Percentiles rank a stretch among this genome's conserved stretches.
phyloP scores from a whole-genome alignment of 2,329 filamentous ascomycete genomes.

The Penicillium sp. region DNA sequence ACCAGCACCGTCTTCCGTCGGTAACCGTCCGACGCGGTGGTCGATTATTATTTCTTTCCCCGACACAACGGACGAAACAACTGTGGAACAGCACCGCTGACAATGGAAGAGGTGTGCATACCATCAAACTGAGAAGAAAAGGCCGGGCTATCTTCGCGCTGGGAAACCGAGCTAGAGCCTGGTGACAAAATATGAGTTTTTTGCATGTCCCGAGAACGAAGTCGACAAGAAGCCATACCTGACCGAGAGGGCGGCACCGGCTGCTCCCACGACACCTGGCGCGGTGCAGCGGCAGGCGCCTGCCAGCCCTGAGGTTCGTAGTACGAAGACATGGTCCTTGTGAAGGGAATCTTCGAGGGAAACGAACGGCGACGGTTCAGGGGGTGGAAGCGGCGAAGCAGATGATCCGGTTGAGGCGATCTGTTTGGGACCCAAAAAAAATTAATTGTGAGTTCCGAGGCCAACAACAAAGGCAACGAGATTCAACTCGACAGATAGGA shows the following conservation, averaged over 20 bases:
- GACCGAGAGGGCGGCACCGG: constrained; percentile 67
- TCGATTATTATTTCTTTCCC: background rate
- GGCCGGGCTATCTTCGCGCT: constrained; percentile 68
- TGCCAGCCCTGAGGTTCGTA: constrained; percentile 64
- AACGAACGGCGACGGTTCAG: constrained; percentile 20
- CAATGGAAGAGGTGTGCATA: constrained; percentile 45
- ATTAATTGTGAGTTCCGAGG: constrained; percentile 15
- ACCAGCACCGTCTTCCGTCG: background rate
- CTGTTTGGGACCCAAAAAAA: constrained; percentile 18
- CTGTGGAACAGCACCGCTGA: background rate
- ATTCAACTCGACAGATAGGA: background rate
- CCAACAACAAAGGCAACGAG: constrained; percentile 1
- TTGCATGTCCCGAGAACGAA: constrained; percentile 1
- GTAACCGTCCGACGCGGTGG: background rate
- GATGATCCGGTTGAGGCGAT: constrained; percentile 27
- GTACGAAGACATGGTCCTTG: constrained; percentile 55
- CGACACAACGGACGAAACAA: background rate
- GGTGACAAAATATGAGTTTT: constrained; percentile 10
- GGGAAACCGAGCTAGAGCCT: constrained; percentile 71
- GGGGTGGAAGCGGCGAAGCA: constrained; percentile 19
- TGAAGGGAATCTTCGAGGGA: constrained; percentile 14
- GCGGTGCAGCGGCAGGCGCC: constrained; percentile 45
- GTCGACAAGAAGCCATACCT: constrained; percentile 46
- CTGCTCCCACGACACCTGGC: constrained; percentile 68
- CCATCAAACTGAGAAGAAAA: constrained; percentile 87